Percentiles rank a stretch among this genome's conserved stretches.
Evolutionary conservation across 164 flowering plant genomes (phyloP).

Genomic region (Piper betle): DNA sequence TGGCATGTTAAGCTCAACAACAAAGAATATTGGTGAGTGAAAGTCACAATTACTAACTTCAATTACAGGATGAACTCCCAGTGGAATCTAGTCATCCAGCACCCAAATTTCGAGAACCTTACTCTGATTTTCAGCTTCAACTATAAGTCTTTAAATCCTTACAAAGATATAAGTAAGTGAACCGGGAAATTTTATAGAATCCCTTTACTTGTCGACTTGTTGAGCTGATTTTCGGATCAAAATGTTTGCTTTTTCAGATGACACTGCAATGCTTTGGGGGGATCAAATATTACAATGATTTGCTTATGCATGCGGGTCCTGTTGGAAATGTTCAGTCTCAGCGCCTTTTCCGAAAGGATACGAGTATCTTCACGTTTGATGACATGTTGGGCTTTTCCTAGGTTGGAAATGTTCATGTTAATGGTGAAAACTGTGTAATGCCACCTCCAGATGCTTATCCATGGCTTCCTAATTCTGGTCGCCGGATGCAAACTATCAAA

Average conservation of each 20-base stretch:
- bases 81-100: slow-evolving; percentile 70
- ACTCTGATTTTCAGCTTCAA: slow-evolving; percentile 62
- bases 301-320: slow-evolving; percentile 57
- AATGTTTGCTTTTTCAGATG: slow-evolving; percentile 36
- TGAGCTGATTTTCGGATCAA: not conserved
- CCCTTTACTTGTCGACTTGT: too few relatives aligned
- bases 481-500: slow-evolving; percentile 11
- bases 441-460: slow-evolving; percentile 81
- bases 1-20: slow-evolving; percentile 78
- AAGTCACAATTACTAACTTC: slow-evolving; percentile 62
- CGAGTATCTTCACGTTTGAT: slow-evolving; percentile 49
- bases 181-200: too few relatives aligned
- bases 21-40: slow-evolving; percentile 75
- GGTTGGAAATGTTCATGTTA: slow-evolving; percentile 61
- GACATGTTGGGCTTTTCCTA: slow-evolving; percentile 78
- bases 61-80: slow-evolving; percentile 60
- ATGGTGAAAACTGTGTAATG: slow-evolving; percentile 82
- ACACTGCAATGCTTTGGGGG: slow-evolving; percentile 83
- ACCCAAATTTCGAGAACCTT: slow-evolving; percentile 71
- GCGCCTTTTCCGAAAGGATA: slow-evolving; percentile 52
- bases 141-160: slow-evolving; percentile 54
- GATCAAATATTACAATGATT: slow-evolving; percentile 60
- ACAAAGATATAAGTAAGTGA: slow-evolving; percentile 45
- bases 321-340: slow-evolving; percentile 70
- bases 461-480: slow-evolving; percentile 52